A percentile compares a stretch with the other conserved stretches of the same genome.
Evolutionary conservation across 2,329 filamentous ascomycete genomes (phyloP).

Genomic region (Neofusicoccum cordaticola): DNA sequence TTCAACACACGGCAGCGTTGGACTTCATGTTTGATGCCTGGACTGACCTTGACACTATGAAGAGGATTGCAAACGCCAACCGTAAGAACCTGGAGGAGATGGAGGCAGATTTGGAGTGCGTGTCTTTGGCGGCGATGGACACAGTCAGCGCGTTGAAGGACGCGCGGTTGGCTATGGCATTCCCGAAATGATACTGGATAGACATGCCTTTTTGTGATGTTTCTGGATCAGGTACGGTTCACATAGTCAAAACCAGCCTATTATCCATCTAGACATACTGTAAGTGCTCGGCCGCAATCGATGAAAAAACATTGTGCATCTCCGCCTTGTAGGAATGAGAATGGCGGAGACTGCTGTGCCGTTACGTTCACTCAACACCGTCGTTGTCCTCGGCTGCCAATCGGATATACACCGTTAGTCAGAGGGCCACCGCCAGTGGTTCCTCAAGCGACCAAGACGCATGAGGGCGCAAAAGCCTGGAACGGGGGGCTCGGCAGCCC

Average conservation of each 20-base stretch:
- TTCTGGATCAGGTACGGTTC: too few relatives aligned
- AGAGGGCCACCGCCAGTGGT: not conserved
- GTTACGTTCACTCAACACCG: too few relatives aligned
- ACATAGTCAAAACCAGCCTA: too few relatives aligned
- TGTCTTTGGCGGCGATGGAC: not conserved
- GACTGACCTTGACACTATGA: constrained; percentile 62
- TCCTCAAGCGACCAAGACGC: not conserved
- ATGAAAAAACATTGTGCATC: not conserved
- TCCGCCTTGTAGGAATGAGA: not conserved
- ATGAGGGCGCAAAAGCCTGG: not conserved
- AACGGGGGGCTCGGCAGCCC: not conserved
- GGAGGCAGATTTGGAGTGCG: not conserved
- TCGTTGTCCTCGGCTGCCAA: not conserved
- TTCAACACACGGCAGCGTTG: not conserved
- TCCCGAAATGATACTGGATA: too few relatives aligned
- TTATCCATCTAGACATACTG: too few relatives aligned
- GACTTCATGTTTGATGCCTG: constrained; percentile 61
- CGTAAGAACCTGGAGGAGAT: not conserved
- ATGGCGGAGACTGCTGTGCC: too few relatives aligned
- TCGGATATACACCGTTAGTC: not conserved
- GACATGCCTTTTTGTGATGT: not conserved
- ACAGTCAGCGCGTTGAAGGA: not conserved
- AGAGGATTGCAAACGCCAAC: constrained; percentile 27
- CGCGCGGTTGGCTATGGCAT: not conserved
- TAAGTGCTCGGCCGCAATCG: too few relatives aligned